A percentile compares a stretch with the other conserved stretches of the same genome.
Evolutionary conservation across 805 yeast genomes (phyloP).

Genomic region (Wickerhamiella occidentalis): DNA sequence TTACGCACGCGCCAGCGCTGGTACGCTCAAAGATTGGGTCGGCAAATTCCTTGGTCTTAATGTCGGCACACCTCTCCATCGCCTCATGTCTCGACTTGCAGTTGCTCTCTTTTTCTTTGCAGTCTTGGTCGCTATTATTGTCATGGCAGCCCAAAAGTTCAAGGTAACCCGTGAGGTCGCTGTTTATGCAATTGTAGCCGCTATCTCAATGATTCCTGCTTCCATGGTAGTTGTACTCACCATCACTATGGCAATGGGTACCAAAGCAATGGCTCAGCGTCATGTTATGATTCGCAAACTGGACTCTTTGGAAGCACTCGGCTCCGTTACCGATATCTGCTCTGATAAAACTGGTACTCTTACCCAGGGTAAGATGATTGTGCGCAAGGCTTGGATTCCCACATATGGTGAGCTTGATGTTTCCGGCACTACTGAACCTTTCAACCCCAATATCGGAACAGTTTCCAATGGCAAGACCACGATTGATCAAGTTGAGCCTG

Average conservation of each 20-base stretch:
- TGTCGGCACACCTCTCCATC: constrained; percentile 72
- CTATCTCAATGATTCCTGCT: constrained; percentile 71
- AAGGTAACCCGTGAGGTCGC: constrained; percentile 70
- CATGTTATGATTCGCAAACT: constrained; percentile 64
- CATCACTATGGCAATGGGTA: constrained; percentile 77
- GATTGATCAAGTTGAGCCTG: constrained; percentile 3
- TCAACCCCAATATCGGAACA: constrained; percentile 51
- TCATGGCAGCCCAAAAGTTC: constrained; percentile 73
- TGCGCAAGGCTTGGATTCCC: constrained; percentile 59
- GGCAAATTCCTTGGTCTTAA: constrained; percentile 65
- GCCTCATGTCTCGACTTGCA: constrained; percentile 66
- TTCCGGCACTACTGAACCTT: constrained; percentile 45
- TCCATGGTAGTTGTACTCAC: constrained; percentile 69
- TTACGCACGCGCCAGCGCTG: constrained; percentile 36
- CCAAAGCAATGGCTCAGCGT: constrained; percentile 56
- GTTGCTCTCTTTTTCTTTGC: constrained; percentile 60
- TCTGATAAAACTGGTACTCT: constrained; percentile 77
- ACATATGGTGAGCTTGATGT: constrained; percentile 45
- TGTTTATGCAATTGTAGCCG: constrained; percentile 78
- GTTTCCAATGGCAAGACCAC: constrained; percentile 28
- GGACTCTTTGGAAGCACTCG: constrained; percentile 67
- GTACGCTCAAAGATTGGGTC: constrained; percentile 41
- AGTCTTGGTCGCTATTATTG: constrained; percentile 74
- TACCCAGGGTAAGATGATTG: constrained; percentile 70
- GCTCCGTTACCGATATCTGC: constrained; percentile 68